Evolutionary conservation across 192 early-diverging fungal species (phyloP).

Genomic region (Cetraspora pellucida): DNA sequence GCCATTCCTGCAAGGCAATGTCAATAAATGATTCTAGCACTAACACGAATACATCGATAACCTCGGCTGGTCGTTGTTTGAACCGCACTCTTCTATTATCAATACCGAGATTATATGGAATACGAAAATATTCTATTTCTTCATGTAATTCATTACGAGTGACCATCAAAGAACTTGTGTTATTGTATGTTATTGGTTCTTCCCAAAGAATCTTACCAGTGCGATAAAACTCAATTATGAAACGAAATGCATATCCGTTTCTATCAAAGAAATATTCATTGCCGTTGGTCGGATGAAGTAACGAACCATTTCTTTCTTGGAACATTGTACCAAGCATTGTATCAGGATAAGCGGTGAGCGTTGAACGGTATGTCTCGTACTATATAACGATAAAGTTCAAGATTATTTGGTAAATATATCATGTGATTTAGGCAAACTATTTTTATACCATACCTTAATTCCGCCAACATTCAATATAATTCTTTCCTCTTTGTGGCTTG

Average conservation of each 20-base stretch:
- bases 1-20: neutral
- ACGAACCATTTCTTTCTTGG: neutral
- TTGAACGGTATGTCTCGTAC: conserved; percentile 5
- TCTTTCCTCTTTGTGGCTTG: neutral
- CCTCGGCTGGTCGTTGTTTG: neutral
- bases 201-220: neutral
- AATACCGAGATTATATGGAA: neutral
- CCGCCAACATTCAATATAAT: conserved; percentile 9
- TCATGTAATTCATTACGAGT: conserved; percentile 1
- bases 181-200: neutral
- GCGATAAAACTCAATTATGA: neutral
- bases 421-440: neutral
- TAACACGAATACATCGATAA: neutral
- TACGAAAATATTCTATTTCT: neutral
- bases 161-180: neutral
- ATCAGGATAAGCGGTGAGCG: conserved; percentile 6
- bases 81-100: neutral
- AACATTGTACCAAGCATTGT: conserved; percentile 11
- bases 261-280: conserved; percentile 1
- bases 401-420: neutral
- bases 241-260: neutral
- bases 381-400: neutral
- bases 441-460: neutral
- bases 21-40: neutral
- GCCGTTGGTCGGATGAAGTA: neutral